Evolutionary conservation across 2,329 filamentous ascomycete genomes (phyloP).

Genomic region (Pseudocercospora macadamiae): DNA sequence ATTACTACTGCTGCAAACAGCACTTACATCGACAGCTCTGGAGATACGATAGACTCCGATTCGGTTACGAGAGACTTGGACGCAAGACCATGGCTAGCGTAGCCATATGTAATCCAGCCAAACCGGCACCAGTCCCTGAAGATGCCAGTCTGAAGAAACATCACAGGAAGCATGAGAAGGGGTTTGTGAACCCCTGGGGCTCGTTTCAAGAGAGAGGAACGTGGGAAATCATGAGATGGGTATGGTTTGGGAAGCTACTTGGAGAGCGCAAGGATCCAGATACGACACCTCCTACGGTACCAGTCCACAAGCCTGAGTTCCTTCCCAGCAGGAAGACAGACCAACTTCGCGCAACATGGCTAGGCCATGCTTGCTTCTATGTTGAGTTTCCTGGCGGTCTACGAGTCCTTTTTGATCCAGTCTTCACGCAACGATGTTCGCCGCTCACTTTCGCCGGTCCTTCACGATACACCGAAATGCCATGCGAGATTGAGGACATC

Average conservation of each 20-base stretch:
- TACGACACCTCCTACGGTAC: slow-evolving; percentile 66
- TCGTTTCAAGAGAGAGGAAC: slow-evolving; percentile 49
- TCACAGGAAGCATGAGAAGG: slow-evolving; percentile 57
- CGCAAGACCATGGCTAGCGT: slow-evolving; percentile 33
- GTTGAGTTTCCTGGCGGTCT: slow-evolving; percentile 86
- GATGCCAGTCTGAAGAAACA: slow-evolving; percentile 52
- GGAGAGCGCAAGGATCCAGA: slow-evolving; percentile 60
- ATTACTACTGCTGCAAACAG: background rate
- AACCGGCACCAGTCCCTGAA: slow-evolving; percentile 45
- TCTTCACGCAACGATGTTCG: slow-evolving; percentile 85
- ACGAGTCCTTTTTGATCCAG: slow-evolving; percentile 88
- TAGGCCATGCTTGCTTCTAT: slow-evolving; percentile 92
- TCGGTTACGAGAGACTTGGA: background rate
- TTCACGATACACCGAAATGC: slow-evolving; percentile 75
- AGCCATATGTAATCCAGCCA: slow-evolving; percentile 44
- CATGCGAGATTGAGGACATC: slow-evolving; percentile 77
- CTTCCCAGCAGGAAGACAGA: slow-evolving; percentile 60
- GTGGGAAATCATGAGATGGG: slow-evolving; percentile 40
- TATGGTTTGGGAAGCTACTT: slow-evolving; percentile 50
- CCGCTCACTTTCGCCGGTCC: slow-evolving; percentile 72
- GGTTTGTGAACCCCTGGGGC: slow-evolving; percentile 62
- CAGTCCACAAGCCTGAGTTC: slow-evolving; percentile 69
- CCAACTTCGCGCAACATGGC: slow-evolving; percentile 83
- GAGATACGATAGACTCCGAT: background rate
- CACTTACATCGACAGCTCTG: background rate